phyloP scores from a whole-genome alignment of 179 eudicot genomes.

The Spinacia oleracea region DNA sequence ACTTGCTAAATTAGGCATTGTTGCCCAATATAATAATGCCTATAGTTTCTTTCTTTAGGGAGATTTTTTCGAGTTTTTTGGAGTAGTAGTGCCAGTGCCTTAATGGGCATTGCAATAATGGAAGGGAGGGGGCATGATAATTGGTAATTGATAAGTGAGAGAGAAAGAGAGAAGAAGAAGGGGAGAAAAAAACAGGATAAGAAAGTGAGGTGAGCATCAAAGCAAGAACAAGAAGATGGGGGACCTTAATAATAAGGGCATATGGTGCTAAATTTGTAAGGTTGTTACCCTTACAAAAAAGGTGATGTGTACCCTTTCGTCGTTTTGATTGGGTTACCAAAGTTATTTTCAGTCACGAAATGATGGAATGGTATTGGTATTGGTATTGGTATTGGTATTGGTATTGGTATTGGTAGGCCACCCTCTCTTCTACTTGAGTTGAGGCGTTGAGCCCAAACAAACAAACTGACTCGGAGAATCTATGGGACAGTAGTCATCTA shows the following conservation, averaged over 20 bases:
- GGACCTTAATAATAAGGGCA: conserved; percentile 21
- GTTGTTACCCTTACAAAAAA: conserved; percentile 32
- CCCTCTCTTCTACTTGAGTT: too few relatives aligned
- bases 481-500: neutral
- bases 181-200: conserved; percentile 29
- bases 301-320: conserved; percentile 19
- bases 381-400: too few relatives aligned
- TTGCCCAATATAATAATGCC: too few relatives aligned
- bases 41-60: neutral
- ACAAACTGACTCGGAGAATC: conserved; percentile 14
- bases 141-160: too few relatives aligned
- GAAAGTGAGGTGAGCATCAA: conserved; percentile 41
- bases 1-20: conserved; percentile 32
- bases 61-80: neutral
- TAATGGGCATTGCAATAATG: conserved; percentile 29
- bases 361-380: conserved; percentile 13
- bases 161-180: neutral
- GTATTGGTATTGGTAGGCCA: too few relatives aligned
- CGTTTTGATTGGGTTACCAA: conserved; percentile 31
- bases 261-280: conserved; percentile 28
- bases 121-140: conserved; percentile 14
- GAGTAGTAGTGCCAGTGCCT: neutral
- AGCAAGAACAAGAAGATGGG: conserved; percentile 16
- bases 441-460: too few relatives aligned
- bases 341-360: conserved; percentile 15